These are phyloP conservation scores for Ophiostoma ips DNA, from an alignment of 2,329 filamentous ascomycete genomes.

Conservation along the genomic window DNA sequence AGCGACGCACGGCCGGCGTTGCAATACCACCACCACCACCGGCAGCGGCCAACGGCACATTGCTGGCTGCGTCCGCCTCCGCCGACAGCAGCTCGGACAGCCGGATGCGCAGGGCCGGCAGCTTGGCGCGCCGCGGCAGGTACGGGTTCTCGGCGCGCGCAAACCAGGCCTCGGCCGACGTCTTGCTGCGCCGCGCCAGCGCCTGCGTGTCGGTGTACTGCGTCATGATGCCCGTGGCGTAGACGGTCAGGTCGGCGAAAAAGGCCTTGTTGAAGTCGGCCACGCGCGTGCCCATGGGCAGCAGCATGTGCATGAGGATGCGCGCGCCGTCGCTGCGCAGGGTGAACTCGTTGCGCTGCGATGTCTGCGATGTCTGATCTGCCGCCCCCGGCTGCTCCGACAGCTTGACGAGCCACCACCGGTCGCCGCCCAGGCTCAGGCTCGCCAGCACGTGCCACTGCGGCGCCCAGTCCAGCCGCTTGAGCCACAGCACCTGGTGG, in stretches of 20 bases:
- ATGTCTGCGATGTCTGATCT: not conserved
- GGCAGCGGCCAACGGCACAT: too few species aligned
- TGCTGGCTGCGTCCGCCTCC: not conserved
- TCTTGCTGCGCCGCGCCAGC: conserved; percentile 29
- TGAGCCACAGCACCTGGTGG: conserved; percentile 54
- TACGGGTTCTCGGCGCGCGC: conserved; percentile 23
- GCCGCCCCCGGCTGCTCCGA: conserved; percentile 24
- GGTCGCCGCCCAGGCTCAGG: conserved; percentile 57
- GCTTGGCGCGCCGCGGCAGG: conserved; percentile 28
- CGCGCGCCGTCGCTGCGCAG: conserved; percentile 9
- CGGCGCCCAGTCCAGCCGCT: conserved; percentile 54
- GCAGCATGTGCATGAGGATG: conserved; percentile 11
- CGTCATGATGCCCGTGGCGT: conserved; percentile 36
- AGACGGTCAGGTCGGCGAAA: conserved; percentile 37
- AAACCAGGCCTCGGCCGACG: conserved; percentile 26
- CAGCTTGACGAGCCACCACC: conserved; percentile 63
- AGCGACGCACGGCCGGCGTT: conserved; percentile 13
- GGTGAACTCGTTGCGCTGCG: not conserved
- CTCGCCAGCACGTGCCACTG: conserved; percentile 58
- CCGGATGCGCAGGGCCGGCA: conserved; percentile 35
- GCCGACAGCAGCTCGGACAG: conserved; percentile 28
- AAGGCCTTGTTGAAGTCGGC: conserved; percentile 34
- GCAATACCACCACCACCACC: too few species aligned
- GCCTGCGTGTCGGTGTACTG: conserved; percentile 36
- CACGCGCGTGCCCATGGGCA: conserved; percentile 22